Conservation (phyloP, 1,284 basidiomycete genomes). For the Pseudozyma hubeiensis region DNA sequence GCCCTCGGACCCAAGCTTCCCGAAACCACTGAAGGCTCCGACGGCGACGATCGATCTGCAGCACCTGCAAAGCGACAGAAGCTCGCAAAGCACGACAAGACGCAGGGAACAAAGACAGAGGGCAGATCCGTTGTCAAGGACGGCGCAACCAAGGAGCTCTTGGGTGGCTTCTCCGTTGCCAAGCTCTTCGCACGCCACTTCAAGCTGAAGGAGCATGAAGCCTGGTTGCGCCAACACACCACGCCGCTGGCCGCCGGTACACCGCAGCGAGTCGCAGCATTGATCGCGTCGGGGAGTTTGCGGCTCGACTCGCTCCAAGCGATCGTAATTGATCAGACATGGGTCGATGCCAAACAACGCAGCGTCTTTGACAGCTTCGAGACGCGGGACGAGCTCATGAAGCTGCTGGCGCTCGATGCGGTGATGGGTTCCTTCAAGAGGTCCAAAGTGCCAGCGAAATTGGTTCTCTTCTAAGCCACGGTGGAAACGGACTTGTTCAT, state of each 20-base stretch:
- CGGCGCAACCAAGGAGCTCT: slow-evolving; percentile 14
- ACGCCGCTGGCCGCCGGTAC: slow-evolving; percentile 62
- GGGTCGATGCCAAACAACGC: slow-evolving; percentile 61
- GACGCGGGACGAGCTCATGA: slow-evolving; percentile 59
- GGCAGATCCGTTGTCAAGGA: not conserved
- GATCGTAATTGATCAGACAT: slow-evolving; percentile 60
- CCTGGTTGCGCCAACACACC: slow-evolving; percentile 53
- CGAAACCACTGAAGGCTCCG: slow-evolving; percentile 18
- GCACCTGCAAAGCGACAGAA: slow-evolving; percentile 36
- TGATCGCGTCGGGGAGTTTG: slow-evolving; percentile 50
- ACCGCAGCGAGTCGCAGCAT: slow-evolving; percentile 55
- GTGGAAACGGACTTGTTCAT: not conserved
- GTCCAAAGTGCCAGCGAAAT: slow-evolving; percentile 19
- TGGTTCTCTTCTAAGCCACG: slow-evolving; percentile 39
- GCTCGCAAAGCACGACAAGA: slow-evolving; percentile 14
- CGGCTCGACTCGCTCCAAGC: slow-evolving; percentile 46
- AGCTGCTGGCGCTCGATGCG: slow-evolving; percentile 41
- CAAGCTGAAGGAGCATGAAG: slow-evolving; percentile 60
- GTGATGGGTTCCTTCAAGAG: slow-evolving; percentile 33
- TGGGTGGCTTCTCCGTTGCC: slow-evolving; percentile 51
- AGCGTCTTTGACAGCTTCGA: slow-evolving; percentile 62
- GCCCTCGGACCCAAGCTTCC: slow-evolving; percentile 37
- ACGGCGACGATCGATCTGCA: slow-evolving; percentile 14
- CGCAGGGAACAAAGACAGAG: slow-evolving; percentile 16
- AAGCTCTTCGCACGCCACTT: slow-evolving; percentile 67